These are phyloP conservation scores for Suhomyces xylopsoci DNA, from an alignment of 805 yeast genomes.

Conservation along the genomic window DNA sequence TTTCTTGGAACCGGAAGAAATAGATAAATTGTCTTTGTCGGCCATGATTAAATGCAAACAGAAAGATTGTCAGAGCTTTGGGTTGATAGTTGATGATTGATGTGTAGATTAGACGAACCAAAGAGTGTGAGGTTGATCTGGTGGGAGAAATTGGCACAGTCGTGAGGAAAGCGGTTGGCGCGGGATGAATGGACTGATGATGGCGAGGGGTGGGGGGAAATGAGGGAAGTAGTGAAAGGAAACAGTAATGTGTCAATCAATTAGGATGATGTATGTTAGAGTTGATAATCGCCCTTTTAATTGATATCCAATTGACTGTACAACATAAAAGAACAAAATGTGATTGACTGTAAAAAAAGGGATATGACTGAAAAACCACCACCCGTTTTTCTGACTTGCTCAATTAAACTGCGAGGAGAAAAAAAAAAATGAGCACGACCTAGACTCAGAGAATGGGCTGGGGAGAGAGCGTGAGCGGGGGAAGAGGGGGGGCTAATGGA, in stretches of 20 bases:
- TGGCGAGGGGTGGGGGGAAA: not conserved
- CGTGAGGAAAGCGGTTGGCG: not conserved
- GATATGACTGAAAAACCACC: slow-evolving; percentile 1
- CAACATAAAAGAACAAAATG: not conserved
- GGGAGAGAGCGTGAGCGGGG: not conserved
- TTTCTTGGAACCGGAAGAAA: slow-evolving; percentile 13
- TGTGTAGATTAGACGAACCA: not conserved
- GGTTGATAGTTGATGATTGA: not conserved
- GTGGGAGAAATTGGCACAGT: not conserved
- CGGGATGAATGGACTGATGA: not conserved
- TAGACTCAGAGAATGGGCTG: not conserved
- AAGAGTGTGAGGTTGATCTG: not conserved
- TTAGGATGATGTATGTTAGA: not conserved
- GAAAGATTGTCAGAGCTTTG: not conserved
- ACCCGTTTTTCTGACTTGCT: not conserved
- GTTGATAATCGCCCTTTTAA: slow-evolving; percentile 1
- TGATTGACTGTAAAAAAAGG: not conserved
- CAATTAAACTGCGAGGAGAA: not conserved
- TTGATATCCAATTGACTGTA: slow-evolving; percentile 1
- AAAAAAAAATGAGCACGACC: slow-evolving; percentile 1
- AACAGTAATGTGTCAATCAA: not conserved
- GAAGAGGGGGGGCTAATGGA: not conserved
- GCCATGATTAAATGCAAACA: slow-evolving; percentile 1
- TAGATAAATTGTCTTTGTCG: slow-evolving; percentile 8
- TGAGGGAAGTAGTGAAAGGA: not conserved